Percentiles rank a stretch among this genome's conserved stretches.
Evolutionary conservation across 257 asterid genomes (phyloP).

Genomic region (Fraxinus quadrangulata): DNA sequence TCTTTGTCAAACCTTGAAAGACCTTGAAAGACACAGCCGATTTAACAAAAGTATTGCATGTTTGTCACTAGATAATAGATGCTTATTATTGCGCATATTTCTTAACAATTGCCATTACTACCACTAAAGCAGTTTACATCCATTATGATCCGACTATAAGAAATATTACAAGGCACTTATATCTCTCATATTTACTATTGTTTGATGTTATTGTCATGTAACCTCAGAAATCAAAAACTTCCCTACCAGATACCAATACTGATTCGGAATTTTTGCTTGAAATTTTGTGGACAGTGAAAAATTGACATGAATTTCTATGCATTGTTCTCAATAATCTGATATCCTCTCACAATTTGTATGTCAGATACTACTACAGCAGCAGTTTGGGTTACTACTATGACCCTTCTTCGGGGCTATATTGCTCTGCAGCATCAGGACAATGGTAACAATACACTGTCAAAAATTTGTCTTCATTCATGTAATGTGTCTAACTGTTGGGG

Average conservation of each 20-base stretch:
- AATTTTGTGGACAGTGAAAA: background rate
- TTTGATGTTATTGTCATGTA: background rate
- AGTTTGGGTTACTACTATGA: constrained; percentile 90
- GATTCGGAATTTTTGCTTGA: background rate
- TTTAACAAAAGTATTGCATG: background rate
- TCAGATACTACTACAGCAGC: constrained; percentile 92
- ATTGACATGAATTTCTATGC: background rate
- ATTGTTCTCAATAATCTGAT: constrained; percentile 8
- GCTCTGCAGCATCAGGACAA: constrained; percentile 79
- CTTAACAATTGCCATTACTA: background rate
- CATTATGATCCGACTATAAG: background rate
- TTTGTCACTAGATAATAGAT: background rate
- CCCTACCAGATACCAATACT: background rate
- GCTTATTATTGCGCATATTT: background rate
- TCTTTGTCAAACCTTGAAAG: background rate
- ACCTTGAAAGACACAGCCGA: background rate
- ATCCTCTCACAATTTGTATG: constrained; percentile 2
- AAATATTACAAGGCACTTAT: background rate
- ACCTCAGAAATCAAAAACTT: background rate
- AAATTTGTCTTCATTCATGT: background rate
- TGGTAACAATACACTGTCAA: constrained; percentile 1
- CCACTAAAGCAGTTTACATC: background rate
- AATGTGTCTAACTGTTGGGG: too few species aligned
- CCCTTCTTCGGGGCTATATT: constrained; percentile 82
- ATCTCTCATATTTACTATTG: background rate